phyloP scores from a whole-genome alignment of 1,284 basidiomycete genomes.

The Malassezia japonica region DNA sequence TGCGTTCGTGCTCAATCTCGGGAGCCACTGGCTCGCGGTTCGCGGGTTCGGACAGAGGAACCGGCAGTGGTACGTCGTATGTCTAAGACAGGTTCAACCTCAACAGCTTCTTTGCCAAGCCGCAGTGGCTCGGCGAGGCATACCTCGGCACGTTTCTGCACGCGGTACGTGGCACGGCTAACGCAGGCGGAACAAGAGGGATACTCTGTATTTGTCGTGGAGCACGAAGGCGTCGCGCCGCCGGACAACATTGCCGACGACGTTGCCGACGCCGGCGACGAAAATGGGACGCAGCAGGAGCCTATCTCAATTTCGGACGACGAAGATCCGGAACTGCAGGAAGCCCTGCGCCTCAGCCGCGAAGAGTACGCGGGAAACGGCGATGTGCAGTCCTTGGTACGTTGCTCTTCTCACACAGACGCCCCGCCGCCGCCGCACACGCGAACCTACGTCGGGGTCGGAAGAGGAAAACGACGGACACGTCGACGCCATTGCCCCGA shows the following conservation, averaged over 20 bases:
- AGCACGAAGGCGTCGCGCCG: not conserved
- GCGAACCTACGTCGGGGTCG: not conserved
- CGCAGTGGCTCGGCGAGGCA: slow-evolving; percentile 35
- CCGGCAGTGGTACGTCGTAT: slow-evolving; percentile 8
- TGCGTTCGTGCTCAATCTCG: slow-evolving; percentile 43
- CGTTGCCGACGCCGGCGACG: not conserved
- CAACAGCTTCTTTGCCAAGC: slow-evolving; percentile 36
- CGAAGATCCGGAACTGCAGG: slow-evolving; percentile 32
- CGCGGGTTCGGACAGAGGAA: slow-evolving; percentile 29
- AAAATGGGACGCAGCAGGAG: not conserved
- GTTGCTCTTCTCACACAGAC: not conserved
- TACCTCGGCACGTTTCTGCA: slow-evolving; percentile 41
- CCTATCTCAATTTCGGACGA: slow-evolving; percentile 9
- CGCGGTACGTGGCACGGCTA: slow-evolving; percentile 10
- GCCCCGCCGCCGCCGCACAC: slow-evolving; percentile 16
- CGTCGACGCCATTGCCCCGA: slow-evolving; percentile 35
- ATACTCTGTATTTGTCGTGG: slow-evolving; percentile 41
- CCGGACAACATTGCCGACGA: slow-evolving; percentile 6
- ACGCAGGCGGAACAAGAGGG: slow-evolving; percentile 29
- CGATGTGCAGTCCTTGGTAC: not conserved
- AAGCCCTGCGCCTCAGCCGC: slow-evolving; percentile 33
- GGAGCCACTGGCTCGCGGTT: slow-evolving; percentile 43
- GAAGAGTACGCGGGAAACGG: slow-evolving; percentile 5
- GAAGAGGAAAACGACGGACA: slow-evolving; percentile 29
- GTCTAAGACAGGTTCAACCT: too few relatives aligned